These are phyloP conservation scores for Cladosporium sp. DNA, from an alignment of 2,329 filamentous ascomycete genomes.

Conservation along the genomic window DNA sequence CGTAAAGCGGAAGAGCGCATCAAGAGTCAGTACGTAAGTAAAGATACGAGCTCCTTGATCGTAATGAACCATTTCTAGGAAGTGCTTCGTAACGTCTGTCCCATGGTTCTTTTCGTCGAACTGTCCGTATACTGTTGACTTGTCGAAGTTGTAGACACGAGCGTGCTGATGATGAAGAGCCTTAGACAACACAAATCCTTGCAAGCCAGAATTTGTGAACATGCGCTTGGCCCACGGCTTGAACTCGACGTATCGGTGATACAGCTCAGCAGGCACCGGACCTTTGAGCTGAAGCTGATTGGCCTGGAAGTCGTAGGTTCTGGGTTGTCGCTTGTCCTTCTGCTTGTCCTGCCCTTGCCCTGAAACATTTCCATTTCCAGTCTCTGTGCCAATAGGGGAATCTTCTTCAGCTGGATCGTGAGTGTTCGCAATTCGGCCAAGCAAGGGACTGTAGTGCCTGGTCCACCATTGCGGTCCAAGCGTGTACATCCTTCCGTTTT, in stretches of 20 bases:
- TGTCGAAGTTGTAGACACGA: conserved; percentile 86
- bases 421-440: conserved; percentile 74
- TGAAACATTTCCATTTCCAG: conserved; percentile 8
- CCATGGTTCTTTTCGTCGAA: conserved; percentile 60
- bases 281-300: conserved; percentile 86
- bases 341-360: conserved; percentile 18
- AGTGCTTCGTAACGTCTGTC: conserved; percentile 71
- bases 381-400: not conserved
- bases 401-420: conserved; percentile 53
- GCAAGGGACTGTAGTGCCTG: conserved; percentile 84
- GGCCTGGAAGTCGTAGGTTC: conserved; percentile 80
- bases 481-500: conserved; percentile 70
- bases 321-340: conserved; percentile 53
- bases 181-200: conserved; percentile 77
- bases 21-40: conserved; percentile 87
- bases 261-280: conserved; percentile 75
- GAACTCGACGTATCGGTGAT: conserved; percentile 93
- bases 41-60: conserved; percentile 84
- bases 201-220: conserved; percentile 76
- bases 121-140: conserved; percentile 68
- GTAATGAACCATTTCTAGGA: conserved; percentile 82
- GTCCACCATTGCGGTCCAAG: conserved; percentile 74
- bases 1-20: conserved; percentile 84
- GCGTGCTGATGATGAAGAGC: conserved; percentile 87
- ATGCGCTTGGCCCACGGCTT: conserved; percentile 85